Conservation (phyloP, 352 stramenopile species). For the Pythium dissimile region DNA sequence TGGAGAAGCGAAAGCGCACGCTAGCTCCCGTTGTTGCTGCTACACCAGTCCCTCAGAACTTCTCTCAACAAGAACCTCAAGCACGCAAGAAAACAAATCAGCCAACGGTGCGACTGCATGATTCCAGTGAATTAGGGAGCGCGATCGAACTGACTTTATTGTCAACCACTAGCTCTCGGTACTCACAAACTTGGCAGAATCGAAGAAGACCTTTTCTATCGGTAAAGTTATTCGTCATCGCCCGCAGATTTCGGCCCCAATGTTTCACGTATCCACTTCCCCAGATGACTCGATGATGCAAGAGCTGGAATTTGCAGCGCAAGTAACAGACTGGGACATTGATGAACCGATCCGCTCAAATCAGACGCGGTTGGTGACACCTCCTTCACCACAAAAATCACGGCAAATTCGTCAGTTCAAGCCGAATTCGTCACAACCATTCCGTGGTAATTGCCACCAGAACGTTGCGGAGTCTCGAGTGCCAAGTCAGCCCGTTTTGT, state of each 20-base stretch:
- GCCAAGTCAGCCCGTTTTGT: too few relatives aligned
- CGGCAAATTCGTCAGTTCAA: background rate
- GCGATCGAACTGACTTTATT: too few relatives aligned
- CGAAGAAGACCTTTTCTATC: too few relatives aligned
- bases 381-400: constrained; percentile 2
- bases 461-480: too few relatives aligned
- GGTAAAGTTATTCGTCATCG: background rate
- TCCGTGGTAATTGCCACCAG: background rate
- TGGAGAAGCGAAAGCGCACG: constrained; percentile 45
- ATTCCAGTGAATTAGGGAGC: too few relatives aligned
- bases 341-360: constrained; percentile 11
- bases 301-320: constrained; percentile 45
- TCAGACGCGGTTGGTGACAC: constrained; percentile 15
- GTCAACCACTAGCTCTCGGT: too few relatives aligned
- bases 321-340: constrained; percentile 54
- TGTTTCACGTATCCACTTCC: background rate
- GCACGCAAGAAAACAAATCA: too few relatives aligned
- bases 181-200: too few relatives aligned
- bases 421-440: too few relatives aligned
- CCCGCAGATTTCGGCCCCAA: background rate
- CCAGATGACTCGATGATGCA: constrained; percentile 18
- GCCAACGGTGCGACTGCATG: too few relatives aligned
- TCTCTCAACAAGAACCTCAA: too few relatives aligned
- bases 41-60: background rate
- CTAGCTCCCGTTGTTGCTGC: background rate